Base-by-base conservation (phyloP, 306 rosid genomes). In the Gastrolobium bilobum region DNA sequence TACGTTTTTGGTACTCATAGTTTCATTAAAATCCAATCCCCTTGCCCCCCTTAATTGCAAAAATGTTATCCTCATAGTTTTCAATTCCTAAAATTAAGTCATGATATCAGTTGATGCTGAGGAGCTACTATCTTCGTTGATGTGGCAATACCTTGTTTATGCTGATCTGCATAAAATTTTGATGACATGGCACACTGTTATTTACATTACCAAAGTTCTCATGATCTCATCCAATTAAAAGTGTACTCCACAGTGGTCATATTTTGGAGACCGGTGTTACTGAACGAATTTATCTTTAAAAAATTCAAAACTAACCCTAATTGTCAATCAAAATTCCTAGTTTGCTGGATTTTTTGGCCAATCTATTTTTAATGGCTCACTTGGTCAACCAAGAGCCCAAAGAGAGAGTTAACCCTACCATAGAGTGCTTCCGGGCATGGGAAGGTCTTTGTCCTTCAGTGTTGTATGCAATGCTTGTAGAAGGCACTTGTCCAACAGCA, bases 391-490 rank as follows among this genome's bases (percentile, higher is more conserved):
- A 62, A 81, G 47, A 63, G 11, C 7, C 7, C 3, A 44, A 9
- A 5, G 40, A 6, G 60, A 65, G 52, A 75, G 76, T 31, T 9
- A 61, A 61, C 62, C 84, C 75, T 69, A 95, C 99, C 98, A 95
- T 57, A 95, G 60, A 35, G 97, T 95, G 88, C 99, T 92, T 86
- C 99, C 99, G n/a, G 98, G 95, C 85, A 91, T 68, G 60, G 97
- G 98, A 82, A 95, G 89, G 64, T 91, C 98, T 78, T 89, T 94
- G 62, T 94, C 98, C 82, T 88, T 92, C 52, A 91, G 86, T 62
- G 97, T 91, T 71, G 95, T 87, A 89, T 92, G 91, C 84, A 92
- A 81, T 13, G 99, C 94, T 85, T 95, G 99, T 81, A 95, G 82
- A 79, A 92, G 97, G 86, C 97, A 95, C 77, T 91, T 92, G 68